phyloP scores from a whole-genome alignment of 768 basidiomycete genomes.

The Pisolithus microcarpus region DNA sequence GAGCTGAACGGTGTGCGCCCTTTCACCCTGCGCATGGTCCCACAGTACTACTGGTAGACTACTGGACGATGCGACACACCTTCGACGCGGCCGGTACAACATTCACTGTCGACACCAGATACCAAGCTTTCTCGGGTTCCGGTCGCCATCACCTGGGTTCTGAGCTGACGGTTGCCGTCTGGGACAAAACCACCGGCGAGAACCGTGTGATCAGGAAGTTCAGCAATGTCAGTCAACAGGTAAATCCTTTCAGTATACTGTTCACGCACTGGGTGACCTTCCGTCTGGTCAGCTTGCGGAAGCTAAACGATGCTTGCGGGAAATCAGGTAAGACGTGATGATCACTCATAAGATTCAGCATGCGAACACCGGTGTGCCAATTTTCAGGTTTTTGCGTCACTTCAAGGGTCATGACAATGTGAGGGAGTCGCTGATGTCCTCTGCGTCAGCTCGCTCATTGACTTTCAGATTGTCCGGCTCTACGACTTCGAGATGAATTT shows the following conservation, averaged over 20 bases:
- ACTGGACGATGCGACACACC: neutral
- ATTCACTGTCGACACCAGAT: neutral
- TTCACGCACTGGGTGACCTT: neutral
- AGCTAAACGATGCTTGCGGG: neutral
- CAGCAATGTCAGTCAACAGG: neutral
- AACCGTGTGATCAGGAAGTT: neutral
- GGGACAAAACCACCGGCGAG: neutral
- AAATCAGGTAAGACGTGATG: neutral
- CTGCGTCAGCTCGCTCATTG: neutral
- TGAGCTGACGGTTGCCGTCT: neutral
- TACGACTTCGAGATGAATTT: neutral
- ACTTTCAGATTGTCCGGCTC: neutral
- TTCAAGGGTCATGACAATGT: conserved; percentile 1
- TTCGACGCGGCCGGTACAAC: neutral
- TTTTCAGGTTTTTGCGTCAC: conserved; percentile 1
- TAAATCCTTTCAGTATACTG: neutral
- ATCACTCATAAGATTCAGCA: neutral
- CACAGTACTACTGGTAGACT: no score
- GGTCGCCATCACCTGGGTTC: neutral
- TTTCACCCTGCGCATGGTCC: no score
- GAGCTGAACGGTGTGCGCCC: no score
- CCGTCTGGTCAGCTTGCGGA: neutral
- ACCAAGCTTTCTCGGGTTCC: neutral
- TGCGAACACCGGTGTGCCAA: neutral
- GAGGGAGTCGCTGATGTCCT: neutral